Conservation (phyloP, 2,329 filamentous ascomycete species). For the Aureobasidium lini region DNA sequence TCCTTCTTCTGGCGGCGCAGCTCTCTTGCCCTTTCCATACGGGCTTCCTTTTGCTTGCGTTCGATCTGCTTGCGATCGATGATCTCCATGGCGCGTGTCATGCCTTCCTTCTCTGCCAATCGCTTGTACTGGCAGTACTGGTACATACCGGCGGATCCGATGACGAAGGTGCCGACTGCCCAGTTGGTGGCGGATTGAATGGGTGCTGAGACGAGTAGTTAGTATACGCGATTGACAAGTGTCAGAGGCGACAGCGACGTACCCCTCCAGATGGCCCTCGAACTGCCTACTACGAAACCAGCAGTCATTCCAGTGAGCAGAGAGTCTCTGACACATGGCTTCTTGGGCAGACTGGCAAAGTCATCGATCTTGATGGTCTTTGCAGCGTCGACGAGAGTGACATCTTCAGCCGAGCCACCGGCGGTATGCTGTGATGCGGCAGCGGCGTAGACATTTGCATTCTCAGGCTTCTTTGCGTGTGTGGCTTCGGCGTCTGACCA, state of each 20-base stretch:
- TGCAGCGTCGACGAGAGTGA: conserved; percentile 49
- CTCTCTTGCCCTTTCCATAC: conserved; percentile 32
- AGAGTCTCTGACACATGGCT: conserved; percentile 77
- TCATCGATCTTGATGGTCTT: conserved; percentile 61
- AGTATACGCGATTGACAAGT: conserved; percentile 15
- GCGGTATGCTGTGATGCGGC: conserved; percentile 52
- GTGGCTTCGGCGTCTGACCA: conserved; percentile 25
- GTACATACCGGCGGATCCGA: conserved; percentile 64
- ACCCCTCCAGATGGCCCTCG: conserved; percentile 72
- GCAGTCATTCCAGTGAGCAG: conserved; percentile 75
- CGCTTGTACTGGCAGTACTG: conserved; percentile 77
- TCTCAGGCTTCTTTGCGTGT: conserved; percentile 31
- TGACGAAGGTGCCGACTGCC: conserved; percentile 70
- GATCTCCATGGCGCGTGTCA: conserved; percentile 79
- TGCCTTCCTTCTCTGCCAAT: conserved; percentile 67
- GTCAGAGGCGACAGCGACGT: conserved; percentile 17
- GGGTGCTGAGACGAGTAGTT: conserved; percentile 38
- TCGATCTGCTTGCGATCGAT: conserved; percentile 66
- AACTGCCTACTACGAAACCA: conserved; percentile 66
- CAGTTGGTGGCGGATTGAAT: conserved; percentile 69
- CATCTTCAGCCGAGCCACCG: conserved; percentile 56
- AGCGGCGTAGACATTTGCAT: conserved; percentile 45
- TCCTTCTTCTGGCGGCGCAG: conserved; percentile 37
- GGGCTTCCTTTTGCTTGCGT: conserved; percentile 43
- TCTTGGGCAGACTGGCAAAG: conserved; percentile 64